A percentile compares a stretch with the other conserved stretches of the same genome.
Conservation (phyloP, 768 basidiomycete species). For the Termitomyces sp. region DNA sequence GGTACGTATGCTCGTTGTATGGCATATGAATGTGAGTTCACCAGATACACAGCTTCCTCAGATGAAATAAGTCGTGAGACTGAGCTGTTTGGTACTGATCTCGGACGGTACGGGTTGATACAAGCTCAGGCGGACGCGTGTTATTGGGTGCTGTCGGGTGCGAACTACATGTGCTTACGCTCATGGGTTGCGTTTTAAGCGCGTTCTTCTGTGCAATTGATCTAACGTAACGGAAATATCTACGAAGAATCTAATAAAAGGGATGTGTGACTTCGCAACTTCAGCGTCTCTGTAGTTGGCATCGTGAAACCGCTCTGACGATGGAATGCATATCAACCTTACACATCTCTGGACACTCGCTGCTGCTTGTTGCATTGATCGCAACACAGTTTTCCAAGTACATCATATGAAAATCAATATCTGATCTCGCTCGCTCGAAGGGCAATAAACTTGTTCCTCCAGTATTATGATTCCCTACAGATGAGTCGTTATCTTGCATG, state of each 20-base stretch:
- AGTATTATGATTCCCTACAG: too few species aligned
- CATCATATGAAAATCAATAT: not conserved
- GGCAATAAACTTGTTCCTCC: not conserved
- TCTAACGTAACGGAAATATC: not conserved
- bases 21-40: not conserved
- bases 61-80: conserved; percentile 98
- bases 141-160: not conserved
- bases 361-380: not conserved
- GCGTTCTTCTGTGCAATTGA: not conserved
- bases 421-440: not conserved
- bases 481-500: not conserved
- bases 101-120: conserved; percentile 57
- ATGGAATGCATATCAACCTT: too few species aligned
- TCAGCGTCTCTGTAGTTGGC: too few species aligned
- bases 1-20: conserved; percentile 40
- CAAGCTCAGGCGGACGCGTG: not conserved
- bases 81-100: conserved; percentile 89
- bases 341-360: not conserved
- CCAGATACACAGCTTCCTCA: conserved; percentile 57
- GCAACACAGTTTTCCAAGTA: not conserved
- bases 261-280: not conserved
- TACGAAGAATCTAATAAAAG: not conserved
- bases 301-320: not conserved
- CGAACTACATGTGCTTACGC: too few species aligned
- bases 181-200: not conserved